A percentile compares a stretch with the other conserved stretches of the same genome.
phyloP scores from a whole-genome alignment of 306 rosid species.

The Prunus davidiana region DNA sequence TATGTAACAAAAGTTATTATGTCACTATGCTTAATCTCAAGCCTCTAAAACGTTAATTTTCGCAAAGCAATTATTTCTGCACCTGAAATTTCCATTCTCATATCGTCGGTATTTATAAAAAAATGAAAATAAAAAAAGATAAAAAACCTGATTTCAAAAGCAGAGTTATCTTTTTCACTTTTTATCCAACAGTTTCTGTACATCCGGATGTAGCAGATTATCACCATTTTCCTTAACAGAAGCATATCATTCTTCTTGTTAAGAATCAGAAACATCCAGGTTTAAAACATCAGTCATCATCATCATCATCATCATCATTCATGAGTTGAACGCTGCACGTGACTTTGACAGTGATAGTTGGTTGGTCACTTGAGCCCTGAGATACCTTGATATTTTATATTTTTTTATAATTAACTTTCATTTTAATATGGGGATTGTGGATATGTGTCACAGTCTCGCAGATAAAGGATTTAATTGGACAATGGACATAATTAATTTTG shows the following conservation, averaged over 20 bases:
- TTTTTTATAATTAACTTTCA: background rate
- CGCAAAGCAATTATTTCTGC: no score
- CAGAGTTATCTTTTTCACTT: background rate
- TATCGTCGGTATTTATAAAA: no score
- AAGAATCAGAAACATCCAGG: conserved; percentile 10
- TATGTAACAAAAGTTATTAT: no score
- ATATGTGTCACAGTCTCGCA: background rate
- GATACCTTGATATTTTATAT: background rate
- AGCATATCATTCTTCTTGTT: background rate
- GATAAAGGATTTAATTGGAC: background rate
- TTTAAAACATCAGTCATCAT: background rate
- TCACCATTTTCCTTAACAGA: background rate
- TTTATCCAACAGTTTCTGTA: background rate
- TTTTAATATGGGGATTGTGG: background rate
- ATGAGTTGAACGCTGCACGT: conserved; percentile 16
- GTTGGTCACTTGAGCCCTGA: background rate
- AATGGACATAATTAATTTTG: background rate
- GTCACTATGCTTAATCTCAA: no score
- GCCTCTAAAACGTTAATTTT: no score
- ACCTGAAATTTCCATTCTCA: no score
- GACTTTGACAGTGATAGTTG: conserved; percentile 12
- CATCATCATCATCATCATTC: conserved; percentile 2
- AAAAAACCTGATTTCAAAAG: no score
- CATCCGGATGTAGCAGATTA: background rate
- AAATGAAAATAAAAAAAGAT: no score